Base-by-base conservation (phyloP, 176 grass and related monocot genomes). In the Carex kokanica region DNA sequence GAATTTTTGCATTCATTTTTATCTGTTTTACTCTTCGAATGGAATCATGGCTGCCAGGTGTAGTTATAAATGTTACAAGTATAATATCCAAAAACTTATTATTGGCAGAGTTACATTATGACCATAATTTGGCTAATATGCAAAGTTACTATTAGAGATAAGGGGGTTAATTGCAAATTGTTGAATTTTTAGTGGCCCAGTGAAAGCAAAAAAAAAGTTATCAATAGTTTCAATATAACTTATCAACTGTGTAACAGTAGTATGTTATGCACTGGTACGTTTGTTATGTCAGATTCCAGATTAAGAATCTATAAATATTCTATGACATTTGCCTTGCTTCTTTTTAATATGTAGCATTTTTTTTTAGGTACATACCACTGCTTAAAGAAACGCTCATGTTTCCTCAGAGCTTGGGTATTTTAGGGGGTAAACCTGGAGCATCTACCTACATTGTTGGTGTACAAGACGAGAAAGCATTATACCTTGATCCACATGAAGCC, bases 381-480 rank as follows among this genome's bases (percentile, higher is more conserved):
- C 86, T 99, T 25, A 89, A 83, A 87, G 93, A 99, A 88, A 99
- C 93, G 18, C 93, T 99, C 84, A 96, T 63, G 77, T 99, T 99
- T 87, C 97, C 97, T 24, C 97, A 99, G 72, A 93, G 97, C 87
- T 88, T 99, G 64, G 97, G 97, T 34, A 99, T 99, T 91, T 86
- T 99, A 84, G 93, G 97, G 86, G 97, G 97, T 80, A 99, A 92
- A 85, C 97, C 97, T 74, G 97, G 97, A 56, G 80, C 89, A 23
- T 99, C 97, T 72, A 99, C 97, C 74, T 99, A 96, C 73, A 92
- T 99, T 81, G 91, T 89, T 77, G 97, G 97, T n/a, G 75, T 99
- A 74, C 93, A 99, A 73, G 97, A 99, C 62, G 93, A 99, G 70
- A 96, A 89, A 45, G 93, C 91, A 7, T 81, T 99, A 41, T 99